Percentiles rank a stretch among this genome's conserved stretches.
Evolutionary conservation across 164 flowering plant species (phyloP).

Genomic region (Taxillus chinensis): DNA sequence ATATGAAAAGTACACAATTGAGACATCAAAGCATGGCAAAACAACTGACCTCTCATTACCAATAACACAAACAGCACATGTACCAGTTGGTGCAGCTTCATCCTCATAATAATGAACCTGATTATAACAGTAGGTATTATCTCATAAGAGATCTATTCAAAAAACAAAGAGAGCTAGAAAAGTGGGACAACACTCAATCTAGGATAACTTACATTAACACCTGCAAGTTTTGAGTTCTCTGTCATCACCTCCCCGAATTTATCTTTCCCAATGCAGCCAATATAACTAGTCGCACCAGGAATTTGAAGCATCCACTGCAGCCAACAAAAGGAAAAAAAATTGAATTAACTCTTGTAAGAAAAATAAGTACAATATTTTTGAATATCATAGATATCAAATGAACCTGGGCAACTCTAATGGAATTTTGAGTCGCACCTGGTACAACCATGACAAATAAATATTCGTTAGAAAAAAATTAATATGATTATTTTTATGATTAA

Average conservation of each 20-base stretch:
- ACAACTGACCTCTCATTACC: constrained; percentile 87
- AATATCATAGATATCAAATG: not conserved
- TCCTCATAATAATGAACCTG: constrained; percentile 90
- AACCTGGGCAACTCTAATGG: constrained; percentile 92
- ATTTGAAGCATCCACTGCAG: constrained; percentile 96
- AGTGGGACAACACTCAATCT: not conserved
- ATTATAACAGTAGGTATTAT: not conserved
- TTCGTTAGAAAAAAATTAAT: not conserved
- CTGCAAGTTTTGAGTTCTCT: constrained; percentile 59
- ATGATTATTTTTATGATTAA: not conserved
- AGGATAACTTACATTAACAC: constrained; percentile 61
- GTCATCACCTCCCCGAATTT: constrained; percentile 94
- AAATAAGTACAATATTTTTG: not conserved
- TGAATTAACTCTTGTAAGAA: not conserved
- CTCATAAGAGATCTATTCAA: too few relatives aligned
- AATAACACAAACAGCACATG: constrained; percentile 92
- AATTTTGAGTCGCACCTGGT: constrained; percentile 92
- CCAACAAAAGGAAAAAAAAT: constrained; percentile 3
- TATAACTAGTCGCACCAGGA: constrained; percentile 90
- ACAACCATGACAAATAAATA: not conserved
- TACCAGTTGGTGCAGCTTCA: constrained; percentile 81
- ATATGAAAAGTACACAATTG: too few relatives aligned
- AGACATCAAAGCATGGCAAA: too few relatives aligned
- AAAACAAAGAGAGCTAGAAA: too few relatives aligned
- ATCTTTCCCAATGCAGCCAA: constrained; percentile 93